phyloP scores from a whole-genome alignment of 108 stramenopile species.

The Nitzschia sp. region DNA sequence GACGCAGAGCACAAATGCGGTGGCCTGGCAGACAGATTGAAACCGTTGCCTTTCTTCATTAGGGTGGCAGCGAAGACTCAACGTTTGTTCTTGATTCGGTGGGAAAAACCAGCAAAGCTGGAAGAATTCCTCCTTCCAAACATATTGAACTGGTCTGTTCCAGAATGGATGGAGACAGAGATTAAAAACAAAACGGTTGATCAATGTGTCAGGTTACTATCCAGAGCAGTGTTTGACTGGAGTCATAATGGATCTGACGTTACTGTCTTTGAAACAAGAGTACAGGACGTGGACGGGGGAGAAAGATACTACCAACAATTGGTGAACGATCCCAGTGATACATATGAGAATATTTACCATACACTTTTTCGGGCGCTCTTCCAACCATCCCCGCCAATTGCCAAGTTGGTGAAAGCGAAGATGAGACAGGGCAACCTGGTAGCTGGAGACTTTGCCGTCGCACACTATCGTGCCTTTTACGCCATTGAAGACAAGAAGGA shows the following conservation, averaged over 20 bases:
- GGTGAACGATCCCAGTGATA: conserved; percentile 7
- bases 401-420: neutral
- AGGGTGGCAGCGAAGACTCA: conserved; percentile 26
- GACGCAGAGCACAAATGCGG: conserved; percentile 31
- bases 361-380: conserved; percentile 38
- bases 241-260: neutral
- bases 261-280: conserved; percentile 10
- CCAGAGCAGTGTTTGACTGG: neutral
- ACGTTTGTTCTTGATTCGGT: conserved; percentile 49
- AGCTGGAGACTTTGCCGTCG: conserved; percentile 32
- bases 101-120: conserved; percentile 38
- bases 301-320: conserved; percentile 6
- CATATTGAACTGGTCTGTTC: conserved; percentile 40
- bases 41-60: conserved; percentile 42
- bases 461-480: conserved; percentile 42
- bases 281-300: conserved; percentile 32
- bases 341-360: conserved; percentile 31
- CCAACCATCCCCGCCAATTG: conserved; percentile 37
- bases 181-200: neutral
- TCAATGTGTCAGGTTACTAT: neutral
- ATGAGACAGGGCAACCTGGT: conserved; percentile 9
- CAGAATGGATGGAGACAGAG: conserved; percentile 30
- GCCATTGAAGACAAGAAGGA: conserved; percentile 22
- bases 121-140: conserved; percentile 55
- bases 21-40: conserved; percentile 54